These are phyloP conservation scores for Mycena haematopus DNA, from an alignment of 768 basidiomycete genomes.

Conservation along the genomic window DNA sequence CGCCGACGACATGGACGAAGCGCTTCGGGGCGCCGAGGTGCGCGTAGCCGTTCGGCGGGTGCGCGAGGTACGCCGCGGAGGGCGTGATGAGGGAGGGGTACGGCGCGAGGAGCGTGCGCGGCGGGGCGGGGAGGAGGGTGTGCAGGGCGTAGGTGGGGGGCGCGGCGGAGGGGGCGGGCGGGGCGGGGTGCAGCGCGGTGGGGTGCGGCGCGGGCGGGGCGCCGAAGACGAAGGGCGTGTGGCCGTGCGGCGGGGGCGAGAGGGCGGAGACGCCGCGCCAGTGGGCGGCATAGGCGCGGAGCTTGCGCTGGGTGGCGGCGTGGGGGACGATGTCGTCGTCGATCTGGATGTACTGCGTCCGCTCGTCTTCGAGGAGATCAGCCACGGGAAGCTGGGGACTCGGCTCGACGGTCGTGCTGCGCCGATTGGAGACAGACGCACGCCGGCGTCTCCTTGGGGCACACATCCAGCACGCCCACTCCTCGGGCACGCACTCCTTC, in stretches of 20 bases:
- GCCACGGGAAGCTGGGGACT: constrained; percentile 30
- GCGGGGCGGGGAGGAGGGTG: constrained; percentile 62
- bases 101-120: constrained; percentile 64
- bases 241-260: constrained; percentile 27
- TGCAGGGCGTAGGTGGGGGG: constrained; percentile 72
- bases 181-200: constrained; percentile 41
- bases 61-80: constrained; percentile 74
- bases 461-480: constrained; percentile 80
- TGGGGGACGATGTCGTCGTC: constrained; percentile 51
- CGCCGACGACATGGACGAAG: constrained; percentile 79
- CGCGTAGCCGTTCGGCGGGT: constrained; percentile 84
- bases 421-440: constrained; percentile 37
- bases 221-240: constrained; percentile 20
- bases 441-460: constrained; percentile 39
- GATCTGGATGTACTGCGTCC: constrained; percentile 54
- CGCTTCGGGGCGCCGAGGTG: constrained; percentile 85
- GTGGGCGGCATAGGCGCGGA: constrained; percentile 63
- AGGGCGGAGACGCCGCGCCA: constrained; percentile 76
- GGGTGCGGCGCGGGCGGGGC: constrained; percentile 36
- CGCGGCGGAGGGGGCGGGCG: constrained; percentile 41
- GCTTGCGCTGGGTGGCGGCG: constrained; percentile 51
- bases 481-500: constrained; percentile 67
- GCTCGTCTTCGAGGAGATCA: constrained; percentile 48
- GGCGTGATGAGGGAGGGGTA: constrained; percentile 70
- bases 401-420: constrained; percentile 30